These are phyloP conservation scores for Suillus brevipes DNA, from an alignment of 768 basidiomycete species.

Conservation along the genomic window DNA sequence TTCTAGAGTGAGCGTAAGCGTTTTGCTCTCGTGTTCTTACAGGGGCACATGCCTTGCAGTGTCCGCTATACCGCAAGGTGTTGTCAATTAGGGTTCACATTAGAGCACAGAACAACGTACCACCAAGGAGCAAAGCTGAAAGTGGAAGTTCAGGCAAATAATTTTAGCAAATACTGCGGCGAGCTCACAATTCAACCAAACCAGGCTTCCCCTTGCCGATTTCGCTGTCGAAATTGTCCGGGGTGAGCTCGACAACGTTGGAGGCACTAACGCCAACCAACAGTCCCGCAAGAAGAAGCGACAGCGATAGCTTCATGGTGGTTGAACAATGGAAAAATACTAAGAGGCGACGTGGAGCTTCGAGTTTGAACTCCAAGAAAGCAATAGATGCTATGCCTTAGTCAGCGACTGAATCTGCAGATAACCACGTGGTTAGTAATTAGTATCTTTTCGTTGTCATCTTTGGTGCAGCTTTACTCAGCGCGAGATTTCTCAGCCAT, in stretches of 20 bases:
- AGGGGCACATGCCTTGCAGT: constrained; percentile 70
- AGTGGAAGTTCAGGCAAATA: constrained; percentile 6
- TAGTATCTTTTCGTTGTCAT: constrained; percentile 4
- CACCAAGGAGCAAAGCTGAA: constrained; percentile 87
- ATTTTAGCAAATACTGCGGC: constrained; percentile 2
- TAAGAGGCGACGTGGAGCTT: constrained; percentile 32
- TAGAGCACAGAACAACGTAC: constrained; percentile 41
- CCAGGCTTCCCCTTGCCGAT: constrained; percentile 82
- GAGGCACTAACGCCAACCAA: constrained; percentile 63
- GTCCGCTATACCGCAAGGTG: constrained; percentile 53
- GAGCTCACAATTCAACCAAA: constrained; percentile 86
- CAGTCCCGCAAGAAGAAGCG: constrained; percentile 56
- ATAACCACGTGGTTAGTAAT: constrained; percentile 11
- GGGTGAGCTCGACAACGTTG: constrained; percentile 79
- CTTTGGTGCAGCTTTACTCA: constrained; percentile 14
- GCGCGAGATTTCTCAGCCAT: constrained; percentile 27
- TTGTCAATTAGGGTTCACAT: neutral
- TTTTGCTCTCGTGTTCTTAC: neutral
- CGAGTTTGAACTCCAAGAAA: neutral
- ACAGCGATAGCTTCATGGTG: constrained; percentile 59
- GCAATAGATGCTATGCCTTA: constrained; percentile 5
- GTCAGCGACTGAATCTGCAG: constrained; percentile 8
- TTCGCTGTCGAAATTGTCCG: constrained; percentile 71
- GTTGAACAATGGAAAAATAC: constrained; percentile 23
- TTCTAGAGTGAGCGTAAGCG: constrained; percentile 46